A percentile compares a stretch with the other conserved stretches of the same genome.
phyloP scores from a whole-genome alignment of 805 yeast genomes.

The Hanseniaspora nectarophila region DNA sequence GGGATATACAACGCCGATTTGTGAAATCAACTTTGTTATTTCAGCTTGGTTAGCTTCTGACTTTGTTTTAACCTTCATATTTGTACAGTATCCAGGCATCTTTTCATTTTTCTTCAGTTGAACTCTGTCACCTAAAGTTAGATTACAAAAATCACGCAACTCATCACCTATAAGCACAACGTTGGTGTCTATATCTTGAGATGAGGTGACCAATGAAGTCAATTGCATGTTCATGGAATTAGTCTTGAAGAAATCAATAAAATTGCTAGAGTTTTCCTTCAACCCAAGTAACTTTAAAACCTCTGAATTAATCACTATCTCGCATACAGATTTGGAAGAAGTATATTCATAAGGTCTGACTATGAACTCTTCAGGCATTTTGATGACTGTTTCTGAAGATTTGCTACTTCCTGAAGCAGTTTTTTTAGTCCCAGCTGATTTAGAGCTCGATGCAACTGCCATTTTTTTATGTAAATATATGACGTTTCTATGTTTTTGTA shows the following conservation, averaged over 20 bases:
- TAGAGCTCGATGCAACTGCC: conserved; percentile 12
- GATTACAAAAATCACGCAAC: conserved; percentile 33
- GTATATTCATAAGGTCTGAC: conserved; percentile 28
- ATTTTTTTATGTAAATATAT: too few relatives aligned
- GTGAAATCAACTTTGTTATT: conserved; percentile 36
- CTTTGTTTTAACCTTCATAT: conserved; percentile 23
- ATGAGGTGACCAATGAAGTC: conserved; percentile 34
- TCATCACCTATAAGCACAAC: conserved; percentile 41
- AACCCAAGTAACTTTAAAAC: conserved; percentile 32
- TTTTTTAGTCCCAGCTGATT: conserved; percentile 6
- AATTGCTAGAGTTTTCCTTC: conserved; percentile 30
- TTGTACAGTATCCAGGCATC: conserved; percentile 40
- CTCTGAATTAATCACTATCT: conserved; percentile 34
- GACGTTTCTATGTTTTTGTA: too few relatives aligned
- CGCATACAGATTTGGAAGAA: conserved; percentile 27
- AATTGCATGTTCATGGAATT: conserved; percentile 34
- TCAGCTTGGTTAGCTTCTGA: conserved; percentile 23
- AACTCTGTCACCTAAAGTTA: conserved; percentile 41
- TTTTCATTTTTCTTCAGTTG: conserved; percentile 34
- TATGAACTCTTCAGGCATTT: conserved; percentile 31
- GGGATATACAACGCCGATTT: conserved; percentile 51
- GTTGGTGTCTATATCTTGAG: conserved; percentile 26
- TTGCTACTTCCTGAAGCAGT: background rate
- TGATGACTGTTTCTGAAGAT: conserved; percentile 18
- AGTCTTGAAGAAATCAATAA: conserved; percentile 36